Conservation (phyloP, 805 yeast genomes). For the Candida odintsovae region DNA sequence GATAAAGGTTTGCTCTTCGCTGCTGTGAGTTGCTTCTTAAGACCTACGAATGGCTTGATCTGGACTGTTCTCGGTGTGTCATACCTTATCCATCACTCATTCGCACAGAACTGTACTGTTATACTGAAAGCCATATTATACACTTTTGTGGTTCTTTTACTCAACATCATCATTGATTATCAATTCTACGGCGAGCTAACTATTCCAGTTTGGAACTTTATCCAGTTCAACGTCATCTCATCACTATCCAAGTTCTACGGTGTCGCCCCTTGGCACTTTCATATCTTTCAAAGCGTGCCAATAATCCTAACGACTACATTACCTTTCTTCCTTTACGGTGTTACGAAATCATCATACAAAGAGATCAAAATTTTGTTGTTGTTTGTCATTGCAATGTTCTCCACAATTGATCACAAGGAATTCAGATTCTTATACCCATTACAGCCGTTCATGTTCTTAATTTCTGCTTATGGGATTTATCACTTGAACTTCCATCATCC, state of each 20-base stretch:
- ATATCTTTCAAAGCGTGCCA: slow-evolving; percentile 78
- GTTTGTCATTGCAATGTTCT: slow-evolving; percentile 49
- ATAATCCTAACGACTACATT: slow-evolving; percentile 58
- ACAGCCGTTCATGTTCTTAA: slow-evolving; percentile 62
- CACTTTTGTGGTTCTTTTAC: slow-evolving; percentile 24
- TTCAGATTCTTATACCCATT: slow-evolving; percentile 84
- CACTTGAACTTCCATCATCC: slow-evolving; percentile 17
- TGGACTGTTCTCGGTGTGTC: slow-evolving; percentile 62
- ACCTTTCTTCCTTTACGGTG: slow-evolving; percentile 53
- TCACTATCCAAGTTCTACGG: slow-evolving; percentile 84
- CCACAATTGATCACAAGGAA: slow-evolving; percentile 78
- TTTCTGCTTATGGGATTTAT: slow-evolving; percentile 36
- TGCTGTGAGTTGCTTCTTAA: slow-evolving; percentile 55
- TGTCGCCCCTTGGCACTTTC: slow-evolving; percentile 76
- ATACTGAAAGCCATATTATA: slow-evolving; percentile 17
- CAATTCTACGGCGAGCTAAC: slow-evolving; percentile 50
- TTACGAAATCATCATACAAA: slow-evolving; percentile 18
- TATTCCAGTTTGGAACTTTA: slow-evolving; percentile 63
- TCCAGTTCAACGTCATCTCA: slow-evolving; percentile 71
- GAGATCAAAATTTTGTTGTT: slow-evolving; percentile 29
- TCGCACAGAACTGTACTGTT: slow-evolving; percentile 10
- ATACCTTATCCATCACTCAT: slow-evolving; percentile 9
- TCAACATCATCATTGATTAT: slow-evolving; percentile 47
- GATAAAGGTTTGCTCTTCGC: slow-evolving; percentile 45
- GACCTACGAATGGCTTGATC: slow-evolving; percentile 79